Percentiles rank a stretch among this genome's conserved stretches.
Conservation (phyloP, 768 basidiomycete species). For the Termitomyces sp. region DNA sequence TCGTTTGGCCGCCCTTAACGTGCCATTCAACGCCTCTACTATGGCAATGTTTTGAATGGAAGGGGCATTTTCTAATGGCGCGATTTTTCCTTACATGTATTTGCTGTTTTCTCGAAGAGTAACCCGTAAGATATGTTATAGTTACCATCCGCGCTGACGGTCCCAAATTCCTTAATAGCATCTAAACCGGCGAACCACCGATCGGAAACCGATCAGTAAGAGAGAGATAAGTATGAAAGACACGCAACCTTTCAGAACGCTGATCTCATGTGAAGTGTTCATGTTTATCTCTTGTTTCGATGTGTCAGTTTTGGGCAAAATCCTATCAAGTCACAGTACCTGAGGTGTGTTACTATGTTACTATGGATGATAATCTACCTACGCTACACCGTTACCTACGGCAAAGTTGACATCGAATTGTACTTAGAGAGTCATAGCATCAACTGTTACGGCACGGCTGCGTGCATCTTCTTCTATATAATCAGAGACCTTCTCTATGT, state of each 20-base stretch:
- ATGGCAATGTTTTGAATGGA: neutral
- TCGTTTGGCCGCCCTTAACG: conserved; percentile 41
- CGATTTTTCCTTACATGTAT: conserved; percentile 33
- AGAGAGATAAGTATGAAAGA: neutral
- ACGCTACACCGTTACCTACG: neutral
- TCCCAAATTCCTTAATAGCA: conserved; percentile 38
- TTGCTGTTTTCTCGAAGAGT: conserved; percentile 44
- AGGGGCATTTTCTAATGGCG: neutral
- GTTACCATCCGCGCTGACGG: conserved; percentile 34
- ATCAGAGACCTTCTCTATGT: neutral
- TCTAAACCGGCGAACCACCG: neutral
- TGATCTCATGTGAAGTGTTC: conserved; percentile 1
- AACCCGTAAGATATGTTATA: conserved; percentile 38
- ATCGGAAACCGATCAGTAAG: neutral
- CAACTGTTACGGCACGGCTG: neutral
- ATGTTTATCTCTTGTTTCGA: neutral
- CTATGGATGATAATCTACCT: no score
- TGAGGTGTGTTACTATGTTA: no score
- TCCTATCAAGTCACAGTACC: neutral
- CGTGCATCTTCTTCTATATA: neutral
- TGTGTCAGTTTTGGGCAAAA: neutral
- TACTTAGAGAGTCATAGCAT: neutral
- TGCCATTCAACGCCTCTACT: conserved; percentile 52
- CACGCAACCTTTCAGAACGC: neutral
- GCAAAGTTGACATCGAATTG: neutral